Conservation (phyloP, 2,329 filamentous ascomycete genomes). For the Penicillium griseofulvum region DNA sequence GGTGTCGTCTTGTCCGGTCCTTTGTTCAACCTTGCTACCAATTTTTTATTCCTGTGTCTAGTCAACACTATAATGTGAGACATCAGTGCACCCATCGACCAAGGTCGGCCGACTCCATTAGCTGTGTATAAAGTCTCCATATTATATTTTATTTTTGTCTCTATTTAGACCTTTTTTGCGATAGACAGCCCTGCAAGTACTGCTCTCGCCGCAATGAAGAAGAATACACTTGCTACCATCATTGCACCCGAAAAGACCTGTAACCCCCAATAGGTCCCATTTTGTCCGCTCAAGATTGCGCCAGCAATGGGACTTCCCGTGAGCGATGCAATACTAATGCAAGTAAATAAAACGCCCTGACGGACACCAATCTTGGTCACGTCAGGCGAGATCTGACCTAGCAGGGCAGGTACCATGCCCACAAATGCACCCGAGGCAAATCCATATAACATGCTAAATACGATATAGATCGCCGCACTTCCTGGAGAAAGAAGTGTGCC, state of each 20-base stretch:
- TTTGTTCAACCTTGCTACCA: too few species aligned
- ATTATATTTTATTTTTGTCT: not conserved
- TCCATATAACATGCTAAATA: slow-evolving; percentile 64
- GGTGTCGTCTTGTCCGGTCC: too few species aligned
- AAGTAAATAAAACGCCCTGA: slow-evolving; percentile 61
- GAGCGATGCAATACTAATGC: slow-evolving; percentile 61
- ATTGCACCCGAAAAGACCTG: slow-evolving; percentile 64
- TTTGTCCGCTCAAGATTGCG: slow-evolving; percentile 49
- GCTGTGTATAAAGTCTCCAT: not conserved
- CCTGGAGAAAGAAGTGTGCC: slow-evolving; percentile 39
- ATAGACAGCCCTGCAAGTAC: slow-evolving; percentile 4
- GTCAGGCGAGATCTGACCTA: slow-evolving; percentile 65
- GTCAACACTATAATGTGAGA: too few species aligned
- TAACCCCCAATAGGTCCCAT: slow-evolving; percentile 57
- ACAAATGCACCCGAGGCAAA: slow-evolving; percentile 66
- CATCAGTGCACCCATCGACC: too few species aligned
- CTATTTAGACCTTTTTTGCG: not conserved
- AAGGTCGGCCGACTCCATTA: too few species aligned
- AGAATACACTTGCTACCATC: slow-evolving; percentile 42
- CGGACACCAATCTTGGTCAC: slow-evolving; percentile 66
- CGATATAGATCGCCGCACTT: slow-evolving; percentile 56
- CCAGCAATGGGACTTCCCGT: slow-evolving; percentile 67
- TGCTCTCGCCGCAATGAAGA: slow-evolving; percentile 29
- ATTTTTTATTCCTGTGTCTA: too few species aligned
- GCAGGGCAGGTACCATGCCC: slow-evolving; percentile 59